Percentiles rank a stretch among this genome's conserved stretches.
Conservation (phyloP, 176 grass and related monocot species). For the Aechmea fasciata region DNA sequence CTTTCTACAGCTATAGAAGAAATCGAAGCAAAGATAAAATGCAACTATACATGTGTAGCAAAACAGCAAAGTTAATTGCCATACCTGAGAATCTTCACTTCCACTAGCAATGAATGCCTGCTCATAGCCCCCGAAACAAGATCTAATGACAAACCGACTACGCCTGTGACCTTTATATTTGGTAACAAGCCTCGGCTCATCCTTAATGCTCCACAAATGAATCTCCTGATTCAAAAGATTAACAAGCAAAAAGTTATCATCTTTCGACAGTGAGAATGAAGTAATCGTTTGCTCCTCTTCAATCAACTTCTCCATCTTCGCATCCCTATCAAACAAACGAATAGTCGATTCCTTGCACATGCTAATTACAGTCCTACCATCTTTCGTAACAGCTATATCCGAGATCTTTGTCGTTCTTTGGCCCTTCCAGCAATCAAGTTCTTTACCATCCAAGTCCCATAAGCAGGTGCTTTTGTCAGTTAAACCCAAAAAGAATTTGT, state of each 20-base stretch:
- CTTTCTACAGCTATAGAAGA: no score
- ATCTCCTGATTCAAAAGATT: constrained; percentile 59
- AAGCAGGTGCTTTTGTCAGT: constrained; percentile 49
- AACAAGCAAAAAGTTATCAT: constrained; percentile 80
- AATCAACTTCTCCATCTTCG: constrained; percentile 57
- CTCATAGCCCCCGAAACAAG: constrained; percentile 85
- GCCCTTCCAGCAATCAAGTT: constrained; percentile 62
- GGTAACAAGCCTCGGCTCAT: constrained; percentile 46
- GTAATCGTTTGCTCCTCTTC: constrained; percentile 58
- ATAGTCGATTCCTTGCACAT: constrained; percentile 42
- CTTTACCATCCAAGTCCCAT: constrained; percentile 72
- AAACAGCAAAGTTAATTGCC: neutral
- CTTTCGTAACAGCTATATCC: constrained; percentile 58
- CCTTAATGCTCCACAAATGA: constrained; percentile 84
- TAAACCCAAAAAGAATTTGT: constrained; percentile 47
- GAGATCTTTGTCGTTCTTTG: constrained; percentile 38
- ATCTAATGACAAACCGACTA: constrained; percentile 68
- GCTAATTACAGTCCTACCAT: constrained; percentile 71
- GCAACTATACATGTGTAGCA: no score
- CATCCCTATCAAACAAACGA: constrained; percentile 69
- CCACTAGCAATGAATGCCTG: constrained; percentile 90
- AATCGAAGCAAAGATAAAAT: no score
- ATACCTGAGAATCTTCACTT: constrained; percentile 94
- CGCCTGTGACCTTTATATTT: constrained; percentile 72
- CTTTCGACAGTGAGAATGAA: constrained; percentile 76